These are phyloP conservation scores for Silene coronaria DNA, from an alignment of 179 eudicot genomes.

Conservation along the genomic window DNA sequence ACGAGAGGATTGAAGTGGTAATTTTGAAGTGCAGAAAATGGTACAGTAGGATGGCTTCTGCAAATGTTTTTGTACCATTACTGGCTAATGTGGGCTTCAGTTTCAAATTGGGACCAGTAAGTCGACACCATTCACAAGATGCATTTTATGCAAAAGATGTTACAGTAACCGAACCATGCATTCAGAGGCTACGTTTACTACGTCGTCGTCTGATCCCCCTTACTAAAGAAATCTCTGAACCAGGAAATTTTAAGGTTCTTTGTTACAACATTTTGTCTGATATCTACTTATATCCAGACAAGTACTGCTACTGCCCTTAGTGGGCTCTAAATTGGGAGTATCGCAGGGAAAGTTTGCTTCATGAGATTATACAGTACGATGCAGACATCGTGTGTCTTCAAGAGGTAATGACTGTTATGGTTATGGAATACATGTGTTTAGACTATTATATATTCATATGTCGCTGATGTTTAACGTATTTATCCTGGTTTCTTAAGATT, in stretches of 20 bases:
- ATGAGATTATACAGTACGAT: conserved; percentile 26
- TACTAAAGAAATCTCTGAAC: conserved; percentile 6
- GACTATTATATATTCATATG: background rate
- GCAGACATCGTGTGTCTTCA: conserved; percentile 41
- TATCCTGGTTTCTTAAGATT: background rate
- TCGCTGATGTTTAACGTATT: background rate
- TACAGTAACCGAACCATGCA: conserved; percentile 18
- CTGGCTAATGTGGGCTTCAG: conserved; percentile 26
- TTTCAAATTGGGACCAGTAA: conserved; percentile 24
- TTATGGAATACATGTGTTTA: conserved; percentile 2
- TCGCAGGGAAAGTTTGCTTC: conserved; percentile 30
- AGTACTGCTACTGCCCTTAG: conserved; percentile 29
- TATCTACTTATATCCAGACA: conserved; percentile 10
- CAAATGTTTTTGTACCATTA: conserved; percentile 19
- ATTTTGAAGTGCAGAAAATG: conserved; percentile 20
- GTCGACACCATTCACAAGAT: background rate
- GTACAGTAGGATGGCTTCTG: conserved; percentile 16
- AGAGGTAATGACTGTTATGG: conserved; percentile 23
- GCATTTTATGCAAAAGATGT: conserved; percentile 16
- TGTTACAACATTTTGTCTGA: conserved; percentile 33
- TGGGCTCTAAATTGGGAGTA: conserved; percentile 43
- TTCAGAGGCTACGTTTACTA: conserved; percentile 18
- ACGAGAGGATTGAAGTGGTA: conserved; percentile 31
- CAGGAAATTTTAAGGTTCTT: conserved; percentile 25
- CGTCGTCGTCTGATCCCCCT: conserved; percentile 21